Evolutionary conservation across 257 asterid genomes (phyloP).

Genomic region (Salvia rosmarinus): DNA sequence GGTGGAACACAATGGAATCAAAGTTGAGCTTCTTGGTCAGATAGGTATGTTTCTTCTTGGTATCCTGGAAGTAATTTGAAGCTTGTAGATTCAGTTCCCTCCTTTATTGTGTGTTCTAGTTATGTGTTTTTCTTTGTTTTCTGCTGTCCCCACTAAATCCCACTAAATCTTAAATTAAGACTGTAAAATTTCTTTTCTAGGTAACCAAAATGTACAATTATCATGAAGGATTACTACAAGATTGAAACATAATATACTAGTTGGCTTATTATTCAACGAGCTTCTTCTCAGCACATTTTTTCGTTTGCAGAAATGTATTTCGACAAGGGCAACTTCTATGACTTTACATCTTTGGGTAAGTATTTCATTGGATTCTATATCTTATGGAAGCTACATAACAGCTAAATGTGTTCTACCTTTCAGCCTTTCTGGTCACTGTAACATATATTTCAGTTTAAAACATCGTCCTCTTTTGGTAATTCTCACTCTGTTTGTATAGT

Average conservation of each 20-base stretch:
- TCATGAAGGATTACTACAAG: constrained; percentile 8
- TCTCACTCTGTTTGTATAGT: constrained; percentile 43
- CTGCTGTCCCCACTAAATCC: constrained; percentile 12
- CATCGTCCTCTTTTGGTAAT: constrained; percentile 15
- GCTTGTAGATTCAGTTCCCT: constrained; percentile 14
- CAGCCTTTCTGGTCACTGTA: constrained; percentile 4
- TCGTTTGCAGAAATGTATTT: constrained; percentile 65
- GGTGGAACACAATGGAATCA: constrained; percentile 97
- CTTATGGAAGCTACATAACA: constrained; percentile 21
- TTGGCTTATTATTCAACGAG: background rate
- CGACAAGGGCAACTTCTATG: constrained; percentile 89
- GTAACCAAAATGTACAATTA: constrained; percentile 17
- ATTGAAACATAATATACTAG: background rate
- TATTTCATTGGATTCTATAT: constrained; percentile 14
- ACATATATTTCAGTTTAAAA: constrained; percentile 2
- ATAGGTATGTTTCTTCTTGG: constrained; percentile 64
- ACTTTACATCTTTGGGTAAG: constrained; percentile 91
- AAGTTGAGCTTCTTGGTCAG: constrained; percentile 99
- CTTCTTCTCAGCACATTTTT: constrained; percentile 20
- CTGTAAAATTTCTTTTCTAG: background rate
- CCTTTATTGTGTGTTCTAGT: constrained; percentile 7
- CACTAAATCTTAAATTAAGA: constrained; percentile 21
- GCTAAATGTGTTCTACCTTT: constrained; percentile 6
- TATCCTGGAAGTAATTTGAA: constrained; percentile 23
- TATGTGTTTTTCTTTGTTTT: background rate